Evolutionary conservation across 148 eudicot genomes (phyloP).

Genomic region (Euryodendron excelsum): DNA sequence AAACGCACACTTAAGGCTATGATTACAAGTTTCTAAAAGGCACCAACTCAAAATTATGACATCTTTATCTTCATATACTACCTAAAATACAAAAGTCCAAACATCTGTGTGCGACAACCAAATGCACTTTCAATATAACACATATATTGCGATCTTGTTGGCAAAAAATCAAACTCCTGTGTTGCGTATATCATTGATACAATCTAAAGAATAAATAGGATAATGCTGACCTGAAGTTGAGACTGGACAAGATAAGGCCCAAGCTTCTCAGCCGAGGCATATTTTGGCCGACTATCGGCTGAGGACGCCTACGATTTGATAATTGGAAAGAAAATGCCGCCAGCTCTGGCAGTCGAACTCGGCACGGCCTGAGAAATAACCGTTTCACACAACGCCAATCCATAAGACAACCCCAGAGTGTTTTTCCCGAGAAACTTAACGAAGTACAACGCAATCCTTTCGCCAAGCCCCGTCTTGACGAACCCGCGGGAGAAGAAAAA

Average conservation of each 20-base stretch:
- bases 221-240: constrained; percentile 74
- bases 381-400: constrained; percentile 72
- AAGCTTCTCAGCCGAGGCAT: constrained; percentile 51
- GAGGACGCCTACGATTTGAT: constrained; percentile 75
- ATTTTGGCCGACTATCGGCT: constrained; percentile 63
- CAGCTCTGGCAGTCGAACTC: constrained; percentile 88
- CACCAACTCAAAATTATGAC: neutral
- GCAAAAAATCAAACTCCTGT: no score
- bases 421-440: constrained; percentile 77
- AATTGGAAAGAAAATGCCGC: constrained; percentile 87
- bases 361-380: constrained; percentile 93
- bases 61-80: neutral
- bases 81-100: neutral
- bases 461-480: constrained; percentile 82
- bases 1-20: no score
- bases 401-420: constrained; percentile 80
- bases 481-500: constrained; percentile 90
- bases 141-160: no score
- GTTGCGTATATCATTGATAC: no score
- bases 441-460: constrained; percentile 79
- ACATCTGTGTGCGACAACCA: no score
- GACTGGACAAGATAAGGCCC: constrained; percentile 76
- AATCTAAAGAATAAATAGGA: neutral
- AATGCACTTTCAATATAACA: no score
- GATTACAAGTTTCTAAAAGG: neutral